phyloP scores from a whole-genome alignment of 179 eudicot species.

The Drosera spatulata region DNA sequence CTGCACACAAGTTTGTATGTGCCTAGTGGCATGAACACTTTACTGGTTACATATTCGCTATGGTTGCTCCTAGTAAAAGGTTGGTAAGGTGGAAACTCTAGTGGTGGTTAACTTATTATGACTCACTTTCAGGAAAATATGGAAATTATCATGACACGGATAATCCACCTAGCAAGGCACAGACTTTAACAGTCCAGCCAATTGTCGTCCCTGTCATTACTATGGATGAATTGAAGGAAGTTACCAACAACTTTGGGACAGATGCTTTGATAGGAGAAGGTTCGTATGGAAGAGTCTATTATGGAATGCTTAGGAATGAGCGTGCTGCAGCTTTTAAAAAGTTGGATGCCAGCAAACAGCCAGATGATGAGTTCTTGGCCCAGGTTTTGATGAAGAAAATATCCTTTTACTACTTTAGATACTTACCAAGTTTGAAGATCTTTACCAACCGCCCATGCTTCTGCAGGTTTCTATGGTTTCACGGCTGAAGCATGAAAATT shows the following conservation, averaged over 20 bases:
- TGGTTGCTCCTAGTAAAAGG: neutral
- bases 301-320: constrained; percentile 22
- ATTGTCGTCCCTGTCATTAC: constrained; percentile 36
- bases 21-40: too few relatives aligned
- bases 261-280: constrained; percentile 45
- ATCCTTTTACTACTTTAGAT: neutral
- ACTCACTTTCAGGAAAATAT: constrained; percentile 21
- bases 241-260: constrained; percentile 38
- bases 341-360: constrained; percentile 32
- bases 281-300: constrained; percentile 42
- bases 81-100: neutral
- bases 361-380: constrained; percentile 30
- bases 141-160: constrained; percentile 24
- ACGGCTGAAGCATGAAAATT: constrained; percentile 32
- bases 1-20: too few relatives aligned
- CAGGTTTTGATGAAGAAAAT: constrained; percentile 16
- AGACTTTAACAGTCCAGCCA: constrained; percentile 43
- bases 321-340: constrained; percentile 38
- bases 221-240: constrained; percentile 31
- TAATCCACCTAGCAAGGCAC: constrained; percentile 25
- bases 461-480: constrained; percentile 38
- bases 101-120: neutral
- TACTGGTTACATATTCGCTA: neutral
- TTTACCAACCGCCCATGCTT: neutral
- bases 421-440: neutral